Evolutionary conservation across 2,329 filamentous ascomycete genomes (phyloP).

Genomic region (Monosporascus sp.): DNA sequence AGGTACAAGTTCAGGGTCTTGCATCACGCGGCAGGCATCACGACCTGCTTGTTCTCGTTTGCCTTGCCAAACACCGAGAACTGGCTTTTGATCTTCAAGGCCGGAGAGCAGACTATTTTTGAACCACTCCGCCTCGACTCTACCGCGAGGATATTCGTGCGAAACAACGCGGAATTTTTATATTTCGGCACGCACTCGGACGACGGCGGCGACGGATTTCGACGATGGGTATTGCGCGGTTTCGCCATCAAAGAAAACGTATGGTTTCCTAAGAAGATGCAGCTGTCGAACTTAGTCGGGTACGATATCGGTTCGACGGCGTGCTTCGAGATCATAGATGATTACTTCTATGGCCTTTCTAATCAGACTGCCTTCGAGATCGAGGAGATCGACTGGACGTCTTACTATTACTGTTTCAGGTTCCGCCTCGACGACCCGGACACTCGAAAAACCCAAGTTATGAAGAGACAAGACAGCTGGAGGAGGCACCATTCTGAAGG

Average conservation of each 20-base stretch:
- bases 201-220: constrained; percentile 45
- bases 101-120: constrained; percentile 33
- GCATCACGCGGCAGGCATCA: constrained; percentile 50
- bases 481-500: constrained; percentile 64
- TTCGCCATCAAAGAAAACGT: constrained; percentile 37
- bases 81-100: constrained; percentile 50
- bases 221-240: constrained; percentile 57
- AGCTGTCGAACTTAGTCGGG: constrained; percentile 55
- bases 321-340: constrained; percentile 65
- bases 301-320: constrained; percentile 60
- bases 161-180: constrained; percentile 55
- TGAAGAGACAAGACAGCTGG: constrained; percentile 49
- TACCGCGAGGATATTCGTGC: constrained; percentile 57
- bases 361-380: constrained; percentile 58
- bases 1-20: constrained; percentile 48
- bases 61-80: constrained; percentile 29
- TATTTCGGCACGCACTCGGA: constrained; percentile 62
- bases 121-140: constrained; percentile 36
- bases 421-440: constrained; percentile 49
- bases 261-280: constrained; percentile 39
- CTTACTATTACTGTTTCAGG: constrained; percentile 62
- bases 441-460: constrained; percentile 31
- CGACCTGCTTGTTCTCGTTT: constrained; percentile 52
- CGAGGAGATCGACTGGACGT: constrained; percentile 61
- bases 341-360: constrained; percentile 64